Base-by-base conservation (phyloP, 2,329 filamentous ascomycete species). In the Corynespora cassiicola region DNA sequence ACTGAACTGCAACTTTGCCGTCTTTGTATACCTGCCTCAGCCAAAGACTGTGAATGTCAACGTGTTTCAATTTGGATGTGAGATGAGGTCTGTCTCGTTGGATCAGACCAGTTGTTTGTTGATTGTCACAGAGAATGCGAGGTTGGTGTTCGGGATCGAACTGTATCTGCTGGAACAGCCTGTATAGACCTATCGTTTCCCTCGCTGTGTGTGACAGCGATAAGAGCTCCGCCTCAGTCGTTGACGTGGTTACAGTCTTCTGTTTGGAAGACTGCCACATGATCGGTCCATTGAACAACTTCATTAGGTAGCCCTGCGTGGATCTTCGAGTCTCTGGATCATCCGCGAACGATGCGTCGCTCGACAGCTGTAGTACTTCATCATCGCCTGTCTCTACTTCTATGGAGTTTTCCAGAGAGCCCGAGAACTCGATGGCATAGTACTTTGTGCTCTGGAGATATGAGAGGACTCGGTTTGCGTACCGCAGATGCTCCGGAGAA, bases 161-260 rank as follows among this genome's bases (percentile, higher is more conserved):
- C 6, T 7, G 12, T 7, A 46, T 27, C 20, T 46, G 27, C 6
- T 21, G 28, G 3, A 49, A 7, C 15, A 50, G 14, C 30, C 25
- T 2, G 1, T 23, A 37, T 1, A 19, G 33, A 22, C 40, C 40
- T 1, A 50, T 31, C 7, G 36, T 33, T 23, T 48, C 37, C 18
- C 41, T 48, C 4, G 40, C 40, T 14, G 32, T 27, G 20, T 48
- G 28, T 14, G 22, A 36, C 3, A 45, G 42, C 1, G 41, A 16
- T 2, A 44, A 30, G 2, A 47, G 25, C 22, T 44, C 28, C 5
- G 39, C 43, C 30, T 47, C 28, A 2, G 31, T 47, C 10, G 22
- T 47, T 22, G 19, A 47, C 6, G 32, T 50, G 4, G 32, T 50
- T 3, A 44, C 35, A 14, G 27, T 49, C 22, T 45, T 36, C 34